Evolutionary conservation across 1,284 basidiomycete genomes (phyloP).

Genomic region (Leccinum huronense): DNA sequence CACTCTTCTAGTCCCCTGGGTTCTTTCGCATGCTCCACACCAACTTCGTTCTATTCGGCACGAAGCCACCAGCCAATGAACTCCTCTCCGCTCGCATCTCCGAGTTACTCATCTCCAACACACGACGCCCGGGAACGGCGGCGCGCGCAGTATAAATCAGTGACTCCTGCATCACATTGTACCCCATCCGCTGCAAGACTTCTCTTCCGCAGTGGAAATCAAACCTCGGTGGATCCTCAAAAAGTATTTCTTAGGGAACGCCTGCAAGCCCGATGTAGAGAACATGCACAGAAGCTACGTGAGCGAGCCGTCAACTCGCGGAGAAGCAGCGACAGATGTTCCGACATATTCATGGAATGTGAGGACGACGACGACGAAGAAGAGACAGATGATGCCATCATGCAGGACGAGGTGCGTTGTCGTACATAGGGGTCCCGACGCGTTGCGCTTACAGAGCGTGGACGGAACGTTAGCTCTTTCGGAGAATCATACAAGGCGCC

Average conservation of each 20-base stretch:
- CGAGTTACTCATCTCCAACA: conserved; percentile 40
- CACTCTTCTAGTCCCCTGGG: neutral
- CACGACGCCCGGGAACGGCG: conserved; percentile 42
- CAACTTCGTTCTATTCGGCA: conserved; percentile 20
- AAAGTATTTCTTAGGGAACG: conserved; percentile 56
- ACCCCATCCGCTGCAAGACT: conserved; percentile 22
- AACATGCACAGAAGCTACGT: conserved; percentile 55
- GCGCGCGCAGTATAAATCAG: conserved; percentile 48
- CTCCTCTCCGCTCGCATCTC: conserved; percentile 49
- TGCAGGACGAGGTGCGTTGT: conserved; percentile 60
- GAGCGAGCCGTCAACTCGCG: conserved; percentile 45
- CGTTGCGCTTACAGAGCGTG: conserved; percentile 8
- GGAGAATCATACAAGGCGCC: conserved; percentile 56
- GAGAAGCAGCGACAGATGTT: conserved; percentile 45
- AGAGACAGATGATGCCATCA: conserved; percentile 44
- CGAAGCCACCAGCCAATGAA: conserved; percentile 39
- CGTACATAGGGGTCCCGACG: conserved; percentile 1
- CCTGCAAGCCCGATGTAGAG: conserved; percentile 59
- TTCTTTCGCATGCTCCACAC: neutral
- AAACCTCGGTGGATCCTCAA: conserved; percentile 37
- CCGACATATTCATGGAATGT: conserved; percentile 52
- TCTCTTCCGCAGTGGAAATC: conserved; percentile 13
- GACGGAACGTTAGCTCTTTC: conserved; percentile 50
- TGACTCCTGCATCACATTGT: conserved; percentile 10
- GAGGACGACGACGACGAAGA: conserved; percentile 56